Evolutionary conservation across 2,329 filamentous ascomycete species (phyloP).

Genomic region (Xylaria sp.): DNA sequence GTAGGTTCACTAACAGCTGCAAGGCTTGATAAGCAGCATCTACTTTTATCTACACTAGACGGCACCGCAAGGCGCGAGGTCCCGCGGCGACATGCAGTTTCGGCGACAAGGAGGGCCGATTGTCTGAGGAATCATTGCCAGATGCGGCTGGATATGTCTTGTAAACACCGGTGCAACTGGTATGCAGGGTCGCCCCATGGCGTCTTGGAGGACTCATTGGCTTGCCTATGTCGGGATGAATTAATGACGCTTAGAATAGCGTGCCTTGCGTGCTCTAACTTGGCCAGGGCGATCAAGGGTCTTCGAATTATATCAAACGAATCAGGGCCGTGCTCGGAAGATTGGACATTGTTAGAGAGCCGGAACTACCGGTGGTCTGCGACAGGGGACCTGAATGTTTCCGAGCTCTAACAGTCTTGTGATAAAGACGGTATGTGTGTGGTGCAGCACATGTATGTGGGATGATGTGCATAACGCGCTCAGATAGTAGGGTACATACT

Average conservation of each 20-base stretch:
- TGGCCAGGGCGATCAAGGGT: neutral
- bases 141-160: conserved; percentile 21
- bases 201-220: conserved; percentile 8
- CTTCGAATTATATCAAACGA: conserved; percentile 22
- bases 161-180: neutral
- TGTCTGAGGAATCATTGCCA: conserved; percentile 28
- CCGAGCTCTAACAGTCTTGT: conserved; percentile 17
- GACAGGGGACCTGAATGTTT: conserved; percentile 4
- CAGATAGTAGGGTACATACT: neutral
- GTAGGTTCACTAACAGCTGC: neutral
- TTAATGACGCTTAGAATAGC: conserved; percentile 28
- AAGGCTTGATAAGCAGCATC: conserved; percentile 22
- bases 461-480: conserved; percentile 19
- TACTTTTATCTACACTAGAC: conserved; percentile 5
- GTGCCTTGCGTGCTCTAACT: conserved; percentile 26
- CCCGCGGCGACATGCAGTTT: neutral
- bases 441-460: conserved; percentile 12
- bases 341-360: conserved; percentile 24
- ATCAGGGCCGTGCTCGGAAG: conserved; percentile 20
- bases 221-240: neutral
- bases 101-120: conserved; percentile 14
- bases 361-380: conserved; percentile 17
- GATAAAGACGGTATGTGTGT: conserved; percentile 23
- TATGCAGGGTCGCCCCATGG: neutral
- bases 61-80: conserved; percentile 4